A percentile compares a stretch with the other conserved stretches of the same genome.
phyloP scores from a whole-genome alignment of 192 early-diverging fungal genomes.

The Linnemannia schmuckeri region DNA sequence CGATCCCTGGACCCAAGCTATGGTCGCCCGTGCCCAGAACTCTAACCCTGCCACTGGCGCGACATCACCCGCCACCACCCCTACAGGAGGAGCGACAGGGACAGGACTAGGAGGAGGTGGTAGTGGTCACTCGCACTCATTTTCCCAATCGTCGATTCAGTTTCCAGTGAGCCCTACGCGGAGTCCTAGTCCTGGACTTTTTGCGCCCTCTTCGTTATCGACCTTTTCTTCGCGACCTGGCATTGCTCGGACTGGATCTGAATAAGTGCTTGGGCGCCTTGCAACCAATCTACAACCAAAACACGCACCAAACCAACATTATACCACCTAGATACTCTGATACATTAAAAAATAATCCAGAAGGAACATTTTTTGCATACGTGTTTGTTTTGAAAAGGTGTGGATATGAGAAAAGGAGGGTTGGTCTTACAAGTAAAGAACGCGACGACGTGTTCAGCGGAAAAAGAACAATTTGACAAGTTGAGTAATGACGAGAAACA shows the following conservation, averaged over 20 bases:
- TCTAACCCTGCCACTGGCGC: background rate
- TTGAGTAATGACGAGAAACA: too few relatives aligned
- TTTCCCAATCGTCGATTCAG: background rate
- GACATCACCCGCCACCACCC: background rate
- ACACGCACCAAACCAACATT: too few relatives aligned
- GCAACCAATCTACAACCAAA: too few relatives aligned
- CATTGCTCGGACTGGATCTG: background rate
- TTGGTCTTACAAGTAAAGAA: too few relatives aligned
- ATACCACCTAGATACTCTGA: too few relatives aligned
- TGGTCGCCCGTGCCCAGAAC: slow-evolving; percentile 38
- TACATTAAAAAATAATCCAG: too few relatives aligned
- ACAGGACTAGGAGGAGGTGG: background rate
- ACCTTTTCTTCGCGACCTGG: background rate
- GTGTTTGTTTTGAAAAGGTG: too few relatives aligned
- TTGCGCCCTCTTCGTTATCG: background rate
- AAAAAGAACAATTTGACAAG: too few relatives aligned
- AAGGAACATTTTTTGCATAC: too few relatives aligned
- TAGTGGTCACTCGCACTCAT: background rate
- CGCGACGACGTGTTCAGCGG: too few relatives aligned
- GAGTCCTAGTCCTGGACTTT: background rate
- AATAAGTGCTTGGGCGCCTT: background rate
- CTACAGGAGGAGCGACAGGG: background rate
- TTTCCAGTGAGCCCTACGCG: background rate
- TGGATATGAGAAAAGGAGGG: too few relatives aligned
- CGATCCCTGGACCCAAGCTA: slow-evolving; percentile 44